These are phyloP conservation scores for Chloranthus sessilifolius DNA, from an alignment of 164 flowering plant species.

Conservation along the genomic window DNA sequence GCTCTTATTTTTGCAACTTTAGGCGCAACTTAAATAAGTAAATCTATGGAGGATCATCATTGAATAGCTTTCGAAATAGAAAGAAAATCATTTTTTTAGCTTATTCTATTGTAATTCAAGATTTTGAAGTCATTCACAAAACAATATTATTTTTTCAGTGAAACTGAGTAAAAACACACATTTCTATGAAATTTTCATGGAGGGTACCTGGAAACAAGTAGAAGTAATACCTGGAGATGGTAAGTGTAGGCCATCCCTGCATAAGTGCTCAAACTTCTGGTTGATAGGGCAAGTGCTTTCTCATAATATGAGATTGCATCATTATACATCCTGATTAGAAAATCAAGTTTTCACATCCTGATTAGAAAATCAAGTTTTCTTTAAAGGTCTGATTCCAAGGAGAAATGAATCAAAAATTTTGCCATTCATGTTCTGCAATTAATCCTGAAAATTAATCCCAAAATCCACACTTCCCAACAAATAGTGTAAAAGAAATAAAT, in stretches of 20 bases:
- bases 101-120: neutral
- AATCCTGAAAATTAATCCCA: neutral
- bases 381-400: neutral
- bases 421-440: neutral
- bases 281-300: constrained; percentile 84
- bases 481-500: too few relatives aligned
- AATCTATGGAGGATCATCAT: neutral
- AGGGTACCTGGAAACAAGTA: neutral
- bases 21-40: neutral
- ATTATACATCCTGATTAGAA: constrained; percentile 53
- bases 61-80: neutral
- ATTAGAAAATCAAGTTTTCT: constrained; percentile 4
- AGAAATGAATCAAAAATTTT: neutral
- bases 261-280: constrained; percentile 86
- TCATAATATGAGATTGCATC: constrained; percentile 87
- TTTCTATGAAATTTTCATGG: neutral
- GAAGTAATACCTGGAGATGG: constrained; percentile 77
- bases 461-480: too few relatives aligned
- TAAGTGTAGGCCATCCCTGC: constrained; percentile 97
- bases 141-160: too few relatives aligned
- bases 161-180: too few relatives aligned
- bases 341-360: constrained; percentile 31
- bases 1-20: too few relatives aligned
- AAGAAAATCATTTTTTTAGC: constrained; percentile 4
- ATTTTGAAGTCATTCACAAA: neutral